A percentile compares a stretch with the other conserved stretches of the same genome.
These are phyloP conservation scores for Penicillium lividum DNA, from an alignment of 495 filamentous ascomycete species.

Conservation along the genomic window DNA sequence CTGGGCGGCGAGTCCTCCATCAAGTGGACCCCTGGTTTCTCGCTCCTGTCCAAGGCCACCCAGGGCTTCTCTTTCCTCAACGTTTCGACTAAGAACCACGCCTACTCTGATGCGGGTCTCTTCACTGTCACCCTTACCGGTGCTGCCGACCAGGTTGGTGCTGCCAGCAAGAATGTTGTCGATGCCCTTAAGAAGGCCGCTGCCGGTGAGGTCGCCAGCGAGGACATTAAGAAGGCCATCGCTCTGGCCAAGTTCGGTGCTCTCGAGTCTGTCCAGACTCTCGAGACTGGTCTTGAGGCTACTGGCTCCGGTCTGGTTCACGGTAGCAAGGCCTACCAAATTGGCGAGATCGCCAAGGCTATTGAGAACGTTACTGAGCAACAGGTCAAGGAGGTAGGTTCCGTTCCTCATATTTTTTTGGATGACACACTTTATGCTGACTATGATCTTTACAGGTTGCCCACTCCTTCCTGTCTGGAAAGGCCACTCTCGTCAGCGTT, in stretches of 20 bases:
- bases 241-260: conserved; percentile 93
- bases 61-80: conserved; percentile 63
- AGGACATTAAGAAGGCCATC: conserved; percentile 87
- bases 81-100: conserved; percentile 69
- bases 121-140: conserved; percentile 79
- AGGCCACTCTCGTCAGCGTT: conserved; percentile 79
- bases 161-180: conserved; percentile 62
- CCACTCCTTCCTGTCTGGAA: conserved; percentile 80
- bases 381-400: conserved; percentile 82
- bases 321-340: conserved; percentile 80
- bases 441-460: conserved; percentile 60
- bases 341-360: conserved; percentile 75
- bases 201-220: conserved; percentile 70
- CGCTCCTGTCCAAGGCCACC: conserved; percentile 76
- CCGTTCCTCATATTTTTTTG: not conserved
- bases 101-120: conserved; percentile 94
- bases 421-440: conserved; percentile 22
- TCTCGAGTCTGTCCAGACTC: conserved; percentile 77
- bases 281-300: conserved; percentile 64
- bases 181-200: conserved; percentile 79
- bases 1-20: conserved; percentile 87
- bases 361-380: conserved; percentile 80
- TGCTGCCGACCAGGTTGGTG: conserved; percentile 63
- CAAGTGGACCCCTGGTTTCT: conserved; percentile 96
- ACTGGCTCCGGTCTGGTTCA: conserved; percentile 78